phyloP scores from a whole-genome alignment of 208 protist species.

The Acanthamoeba divionensis region DNA sequence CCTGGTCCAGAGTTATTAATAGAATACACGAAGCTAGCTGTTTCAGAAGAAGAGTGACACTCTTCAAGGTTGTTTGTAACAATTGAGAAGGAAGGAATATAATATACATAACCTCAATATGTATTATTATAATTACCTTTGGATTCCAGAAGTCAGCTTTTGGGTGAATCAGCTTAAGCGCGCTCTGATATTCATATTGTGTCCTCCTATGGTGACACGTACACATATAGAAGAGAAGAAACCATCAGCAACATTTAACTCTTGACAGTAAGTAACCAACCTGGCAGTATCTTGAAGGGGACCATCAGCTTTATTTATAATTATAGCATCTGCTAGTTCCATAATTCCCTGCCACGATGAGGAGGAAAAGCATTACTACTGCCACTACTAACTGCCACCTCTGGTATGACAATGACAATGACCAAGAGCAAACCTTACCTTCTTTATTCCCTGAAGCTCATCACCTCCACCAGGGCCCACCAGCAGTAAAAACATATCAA shows the following conservation, averaged over 20 bases:
- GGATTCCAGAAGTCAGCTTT: constrained; percentile 19
- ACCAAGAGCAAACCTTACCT: not conserved
- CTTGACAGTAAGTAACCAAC: no score
- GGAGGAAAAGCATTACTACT: no score
- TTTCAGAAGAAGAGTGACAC: no score
- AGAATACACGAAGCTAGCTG: no score
- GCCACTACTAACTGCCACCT: not conserved
- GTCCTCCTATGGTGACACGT: no score
- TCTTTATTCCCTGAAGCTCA: constrained; percentile 81
- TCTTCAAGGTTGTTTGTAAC: no score
- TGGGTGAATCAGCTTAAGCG: constrained; percentile 35
- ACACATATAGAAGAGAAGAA: no score
- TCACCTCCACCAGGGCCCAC: constrained; percentile 90
- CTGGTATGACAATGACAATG: not conserved
- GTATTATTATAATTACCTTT: not conserved
- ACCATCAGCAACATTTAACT: no score
- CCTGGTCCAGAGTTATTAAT: not conserved
- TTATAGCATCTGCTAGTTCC: constrained; percentile 90
- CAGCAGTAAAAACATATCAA: constrained; percentile 89
- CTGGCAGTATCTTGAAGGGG: constrained; percentile 50
- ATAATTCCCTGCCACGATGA: constrained; percentile 88
- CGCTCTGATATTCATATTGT: constrained; percentile 46
- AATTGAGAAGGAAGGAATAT: no score
- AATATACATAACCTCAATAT: no score
- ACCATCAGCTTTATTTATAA: constrained; percentile 93